Conservation (phyloP, 305 asterid genomes). For the Nicotiana rustica region DNA sequence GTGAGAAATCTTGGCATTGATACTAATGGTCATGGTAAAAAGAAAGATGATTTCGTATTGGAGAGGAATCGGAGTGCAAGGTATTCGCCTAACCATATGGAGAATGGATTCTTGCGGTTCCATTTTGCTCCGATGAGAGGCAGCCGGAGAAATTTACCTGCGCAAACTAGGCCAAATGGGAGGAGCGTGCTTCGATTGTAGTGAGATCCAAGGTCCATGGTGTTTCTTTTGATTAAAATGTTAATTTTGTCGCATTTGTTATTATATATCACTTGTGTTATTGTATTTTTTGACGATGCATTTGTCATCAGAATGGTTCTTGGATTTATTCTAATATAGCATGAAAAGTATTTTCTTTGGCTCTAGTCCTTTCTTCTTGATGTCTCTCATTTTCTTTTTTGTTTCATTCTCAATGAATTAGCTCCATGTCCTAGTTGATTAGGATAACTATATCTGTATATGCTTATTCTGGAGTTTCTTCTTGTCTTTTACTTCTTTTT, state of each 20-base stretch:
- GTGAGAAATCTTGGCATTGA: constrained; percentile 64
- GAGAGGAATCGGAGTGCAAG: constrained; percentile 88
- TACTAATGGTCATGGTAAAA: constrained; percentile 59
- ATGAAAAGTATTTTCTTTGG: constrained; percentile 30
- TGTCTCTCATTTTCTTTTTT: not conserved
- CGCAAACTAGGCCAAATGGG: constrained; percentile 65
- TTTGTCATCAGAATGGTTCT: constrained; percentile 43
- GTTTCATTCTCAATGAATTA: constrained; percentile 29
- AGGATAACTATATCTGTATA: not conserved
- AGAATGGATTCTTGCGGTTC: constrained; percentile 85
- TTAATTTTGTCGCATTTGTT: constrained; percentile 47
- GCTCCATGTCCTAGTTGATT: constrained; percentile 21
- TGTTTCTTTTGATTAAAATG: constrained; percentile 46
- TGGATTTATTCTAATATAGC: constrained; percentile 51
- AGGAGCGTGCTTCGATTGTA: constrained; percentile 81
- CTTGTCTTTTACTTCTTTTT: constrained; percentile 26
- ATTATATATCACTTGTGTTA: constrained; percentile 46
- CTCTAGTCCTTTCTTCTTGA: constrained; percentile 13
- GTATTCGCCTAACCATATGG: constrained; percentile 71
- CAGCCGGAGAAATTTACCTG: constrained; percentile 66
- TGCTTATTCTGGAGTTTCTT: constrained; percentile 27
- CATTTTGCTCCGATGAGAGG: constrained; percentile 84
- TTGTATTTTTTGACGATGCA: constrained; percentile 47
- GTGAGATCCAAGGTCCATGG: constrained; percentile 57
- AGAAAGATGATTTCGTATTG: constrained; percentile 67